A percentile compares a stretch with the other conserved stretches of the same genome.
Evolutionary conservation across 148 eudicot genomes (phyloP).

Genomic region (Vaccinium macrocarpon): DNA sequence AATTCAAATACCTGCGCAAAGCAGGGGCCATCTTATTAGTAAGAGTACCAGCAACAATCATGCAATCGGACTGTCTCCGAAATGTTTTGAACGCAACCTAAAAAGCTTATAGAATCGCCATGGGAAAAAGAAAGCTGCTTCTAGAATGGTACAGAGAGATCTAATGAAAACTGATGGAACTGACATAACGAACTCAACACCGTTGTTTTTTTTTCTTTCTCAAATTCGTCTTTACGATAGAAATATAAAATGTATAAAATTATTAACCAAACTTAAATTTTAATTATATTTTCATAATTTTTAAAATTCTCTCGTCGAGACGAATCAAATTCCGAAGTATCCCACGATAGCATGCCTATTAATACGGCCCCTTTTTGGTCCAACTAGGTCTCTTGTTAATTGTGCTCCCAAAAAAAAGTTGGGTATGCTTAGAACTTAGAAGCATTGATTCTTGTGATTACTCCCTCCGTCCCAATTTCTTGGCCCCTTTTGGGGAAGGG

Average conservation of each 20-base stretch:
- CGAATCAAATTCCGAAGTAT: too few species aligned
- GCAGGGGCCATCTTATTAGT: conserved; percentile 33
- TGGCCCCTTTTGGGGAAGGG: too few species aligned
- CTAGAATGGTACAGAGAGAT: background rate
- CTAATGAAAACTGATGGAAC: background rate
- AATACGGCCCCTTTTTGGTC: too few species aligned
- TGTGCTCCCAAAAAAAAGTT: too few species aligned
- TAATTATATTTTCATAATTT: too few species aligned
- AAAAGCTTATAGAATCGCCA: background rate
- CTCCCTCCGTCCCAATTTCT: too few species aligned
- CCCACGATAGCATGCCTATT: too few species aligned
- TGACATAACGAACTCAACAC: background rate
- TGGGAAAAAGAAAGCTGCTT: background rate
- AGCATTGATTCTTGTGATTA: background rate
- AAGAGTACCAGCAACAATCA: conserved; percentile 83
- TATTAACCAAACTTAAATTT: too few species aligned
- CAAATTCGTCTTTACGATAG: too few species aligned
- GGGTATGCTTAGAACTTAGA: background rate
- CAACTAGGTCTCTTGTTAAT: background rate
- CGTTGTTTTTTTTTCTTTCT: too few species aligned
- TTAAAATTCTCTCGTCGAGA: too few species aligned
- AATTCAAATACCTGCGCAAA: conserved; percentile 18
- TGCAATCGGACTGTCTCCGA: conserved; percentile 84
- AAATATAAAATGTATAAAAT: too few species aligned
- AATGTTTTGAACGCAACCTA: background rate